Conservation (phyloP, 805 yeast genomes). For the Debaryomyces prosopidis region DNA sequence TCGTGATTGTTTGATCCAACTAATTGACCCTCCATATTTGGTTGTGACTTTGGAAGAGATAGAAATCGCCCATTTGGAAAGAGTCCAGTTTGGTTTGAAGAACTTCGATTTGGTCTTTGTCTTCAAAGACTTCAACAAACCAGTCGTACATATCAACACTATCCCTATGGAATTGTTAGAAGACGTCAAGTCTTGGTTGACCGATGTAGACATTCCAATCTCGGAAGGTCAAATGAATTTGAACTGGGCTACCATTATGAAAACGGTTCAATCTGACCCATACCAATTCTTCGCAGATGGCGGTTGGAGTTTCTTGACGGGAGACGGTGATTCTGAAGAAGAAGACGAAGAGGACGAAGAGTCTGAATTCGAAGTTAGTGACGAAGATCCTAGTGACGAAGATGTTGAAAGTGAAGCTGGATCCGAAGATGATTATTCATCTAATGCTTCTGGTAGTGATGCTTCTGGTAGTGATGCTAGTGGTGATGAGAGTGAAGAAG, state of each 20-base stretch:
- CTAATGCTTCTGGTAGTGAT: constrained; percentile 37
- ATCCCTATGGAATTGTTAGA: constrained; percentile 92
- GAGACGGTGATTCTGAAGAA: constrained; percentile 75
- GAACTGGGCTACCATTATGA: constrained; percentile 96
- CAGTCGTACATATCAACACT: constrained; percentile 91
- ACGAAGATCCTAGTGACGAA: constrained; percentile 63
- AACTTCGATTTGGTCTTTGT: constrained; percentile 97
- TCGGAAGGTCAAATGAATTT: constrained; percentile 94
- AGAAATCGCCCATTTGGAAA: constrained; percentile 92
- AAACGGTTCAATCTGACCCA: constrained; percentile 88
- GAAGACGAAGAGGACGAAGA: constrained; percentile 69
- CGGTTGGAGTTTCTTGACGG: constrained; percentile 94
- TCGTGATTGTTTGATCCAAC: constrained; percentile 91
- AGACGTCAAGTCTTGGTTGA: constrained; percentile 92
- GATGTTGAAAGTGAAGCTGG: constrained; percentile 58
- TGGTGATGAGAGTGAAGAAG: constrained; percentile 27
- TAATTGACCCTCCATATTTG: constrained; percentile 91
- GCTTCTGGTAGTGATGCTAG: constrained; percentile 39
- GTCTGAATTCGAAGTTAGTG: constrained; percentile 65
- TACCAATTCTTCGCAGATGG: constrained; percentile 91
- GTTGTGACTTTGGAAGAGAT: constrained; percentile 90
- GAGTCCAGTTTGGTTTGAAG: constrained; percentile 95
- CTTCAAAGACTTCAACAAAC: constrained; percentile 82
- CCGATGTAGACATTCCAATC: constrained; percentile 95
- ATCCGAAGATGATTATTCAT: constrained; percentile 36